A percentile compares a stretch with the other conserved stretches of the same genome.
Evolutionary conservation across 192 early-diverging fungal genomes (phyloP).

Genomic region (Umbelopsis sp.): DNA sequence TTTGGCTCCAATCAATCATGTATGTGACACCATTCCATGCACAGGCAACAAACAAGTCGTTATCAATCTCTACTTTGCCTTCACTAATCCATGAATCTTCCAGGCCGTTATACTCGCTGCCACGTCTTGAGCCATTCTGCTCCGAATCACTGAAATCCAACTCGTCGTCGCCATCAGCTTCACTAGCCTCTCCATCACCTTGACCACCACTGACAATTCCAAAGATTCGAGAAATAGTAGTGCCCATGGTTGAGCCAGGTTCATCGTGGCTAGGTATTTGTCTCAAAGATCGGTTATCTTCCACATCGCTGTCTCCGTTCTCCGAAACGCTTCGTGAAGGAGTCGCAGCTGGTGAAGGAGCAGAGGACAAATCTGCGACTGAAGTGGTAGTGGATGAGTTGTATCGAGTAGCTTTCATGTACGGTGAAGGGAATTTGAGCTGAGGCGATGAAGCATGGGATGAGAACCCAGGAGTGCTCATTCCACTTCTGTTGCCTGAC

Average conservation of each 20-base stretch:
- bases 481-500: background rate
- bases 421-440: background rate
- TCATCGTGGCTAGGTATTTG: background rate
- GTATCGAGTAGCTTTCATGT: constrained; percentile 8
- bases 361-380: background rate
- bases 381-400: constrained; percentile 4
- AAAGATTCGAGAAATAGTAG: background rate
- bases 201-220: constrained; percentile 2
- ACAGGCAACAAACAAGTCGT: constrained; percentile 59
- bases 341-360: background rate
- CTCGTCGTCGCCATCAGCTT: constrained; percentile 11
- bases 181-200: constrained; percentile 5
- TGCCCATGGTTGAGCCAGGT: background rate
- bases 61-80: constrained; percentile 25
- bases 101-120: constrained; percentile 2
- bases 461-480: constrained; percentile 2
- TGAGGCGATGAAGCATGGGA: constrained; percentile 14
- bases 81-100: constrained; percentile 22
- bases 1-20: constrained; percentile 53
- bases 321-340: constrained; percentile 6
- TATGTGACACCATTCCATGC: constrained; percentile 63
- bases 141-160: constrained; percentile 8
- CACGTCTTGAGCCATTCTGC: background rate
- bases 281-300: background rate
- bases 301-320: constrained; percentile 7